Evolutionary conservation across 768 basidiomycete species (phyloP).

Genomic region (Amanita exitialis): DNA sequence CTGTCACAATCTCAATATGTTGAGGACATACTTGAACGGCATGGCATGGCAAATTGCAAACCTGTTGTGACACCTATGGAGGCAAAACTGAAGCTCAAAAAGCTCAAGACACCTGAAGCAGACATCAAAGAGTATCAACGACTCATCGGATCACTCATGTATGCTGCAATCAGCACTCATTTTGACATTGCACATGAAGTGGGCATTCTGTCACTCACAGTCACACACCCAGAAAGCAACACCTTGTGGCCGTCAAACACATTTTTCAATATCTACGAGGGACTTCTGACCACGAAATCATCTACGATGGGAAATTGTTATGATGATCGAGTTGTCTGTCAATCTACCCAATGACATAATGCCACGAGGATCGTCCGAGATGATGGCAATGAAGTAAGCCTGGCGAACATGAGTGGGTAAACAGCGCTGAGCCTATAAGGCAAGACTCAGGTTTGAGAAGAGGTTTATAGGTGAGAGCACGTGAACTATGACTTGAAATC

Average conservation of each 20-base stretch:
- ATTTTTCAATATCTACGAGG: constrained; percentile 12
- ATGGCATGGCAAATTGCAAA: constrained; percentile 16
- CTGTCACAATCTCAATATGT: constrained; percentile 22
- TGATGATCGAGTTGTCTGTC: no score
- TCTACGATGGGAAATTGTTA: constrained; percentile 5
- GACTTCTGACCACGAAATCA: constrained; percentile 7
- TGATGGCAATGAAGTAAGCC: no score
- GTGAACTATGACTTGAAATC: no score
- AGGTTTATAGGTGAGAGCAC: no score
- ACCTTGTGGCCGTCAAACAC: constrained; percentile 17
- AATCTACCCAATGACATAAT: no score
- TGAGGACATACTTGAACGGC: constrained; percentile 19
- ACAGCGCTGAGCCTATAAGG: no score
- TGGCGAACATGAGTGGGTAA: no score
- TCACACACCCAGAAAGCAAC: constrained; percentile 15
- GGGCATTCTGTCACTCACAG: constrained; percentile 17
- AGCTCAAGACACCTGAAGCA: constrained; percentile 10
- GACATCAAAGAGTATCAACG: constrained; percentile 13
- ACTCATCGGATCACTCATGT: constrained; percentile 23
- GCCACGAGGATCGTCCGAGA: no score
- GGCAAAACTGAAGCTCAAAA: constrained; percentile 10
- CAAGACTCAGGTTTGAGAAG: no score
- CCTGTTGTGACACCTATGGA: constrained; percentile 19
- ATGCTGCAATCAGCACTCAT: constrained; percentile 17
- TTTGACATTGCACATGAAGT: constrained; percentile 20